These are phyloP conservation scores for Cladosporium sp. DNA, from an alignment of 2,329 filamentous ascomycete species.

Conservation along the genomic window DNA sequence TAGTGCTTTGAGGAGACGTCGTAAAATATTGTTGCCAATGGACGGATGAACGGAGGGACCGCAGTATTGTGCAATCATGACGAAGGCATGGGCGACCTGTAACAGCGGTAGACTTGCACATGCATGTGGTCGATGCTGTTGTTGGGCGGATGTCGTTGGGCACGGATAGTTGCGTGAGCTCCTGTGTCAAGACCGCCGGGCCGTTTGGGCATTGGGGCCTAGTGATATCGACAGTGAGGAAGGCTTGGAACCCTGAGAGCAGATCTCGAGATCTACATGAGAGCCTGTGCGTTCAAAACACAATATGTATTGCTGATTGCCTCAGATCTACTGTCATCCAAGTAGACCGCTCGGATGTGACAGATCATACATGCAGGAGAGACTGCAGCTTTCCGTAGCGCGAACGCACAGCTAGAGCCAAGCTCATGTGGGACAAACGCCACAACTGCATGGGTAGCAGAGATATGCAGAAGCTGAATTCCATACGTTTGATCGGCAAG, in stretches of 20 bases:
- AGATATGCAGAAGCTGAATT: neutral
- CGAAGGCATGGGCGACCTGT: neutral
- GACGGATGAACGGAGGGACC: too few relatives aligned
- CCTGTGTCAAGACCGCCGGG: neutral
- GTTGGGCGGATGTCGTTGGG: neutral
- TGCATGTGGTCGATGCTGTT: neutral
- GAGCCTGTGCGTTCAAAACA: too few relatives aligned
- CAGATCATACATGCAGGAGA: neutral
- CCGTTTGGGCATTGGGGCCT: neutral
- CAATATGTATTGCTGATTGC: too few relatives aligned
- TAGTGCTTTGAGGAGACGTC: too few relatives aligned
- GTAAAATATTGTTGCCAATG: too few relatives aligned
- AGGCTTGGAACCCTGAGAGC: too few relatives aligned
- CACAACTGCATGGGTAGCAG: slow-evolving; percentile 2
- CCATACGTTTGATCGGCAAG: neutral
- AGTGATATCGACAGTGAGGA: neutral
- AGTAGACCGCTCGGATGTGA: neutral
- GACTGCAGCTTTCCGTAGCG: neutral
- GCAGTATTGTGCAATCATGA: too few relatives aligned
- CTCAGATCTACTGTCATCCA: too few relatives aligned
- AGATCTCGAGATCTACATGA: too few relatives aligned
- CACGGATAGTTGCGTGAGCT: slow-evolving; percentile 9
- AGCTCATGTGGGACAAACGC: slow-evolving; percentile 2
- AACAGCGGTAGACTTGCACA: neutral
- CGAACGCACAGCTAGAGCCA: neutral